These are phyloP conservation scores for Phytophthora capsici DNA, from an alignment of 352 stramenopile genomes.

Conservation along the genomic window DNA sequence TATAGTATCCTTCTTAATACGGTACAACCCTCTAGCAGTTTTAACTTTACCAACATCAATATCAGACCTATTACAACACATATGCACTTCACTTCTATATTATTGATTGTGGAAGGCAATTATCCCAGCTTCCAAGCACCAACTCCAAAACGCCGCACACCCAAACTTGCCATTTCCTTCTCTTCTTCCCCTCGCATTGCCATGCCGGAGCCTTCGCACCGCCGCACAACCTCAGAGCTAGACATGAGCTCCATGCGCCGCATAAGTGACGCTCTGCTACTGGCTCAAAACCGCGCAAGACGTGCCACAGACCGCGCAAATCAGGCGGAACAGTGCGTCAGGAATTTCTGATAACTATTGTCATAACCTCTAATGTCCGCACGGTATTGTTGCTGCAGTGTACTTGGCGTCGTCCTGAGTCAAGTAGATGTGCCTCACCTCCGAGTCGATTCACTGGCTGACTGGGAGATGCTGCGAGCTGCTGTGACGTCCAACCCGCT, in stretches of 20 bases:
- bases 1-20: neutral
- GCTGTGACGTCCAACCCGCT: slow-evolving; percentile 23
- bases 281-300: slow-evolving; percentile 74
- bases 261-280: slow-evolving; percentile 71
- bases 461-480: slow-evolving; percentile 35
- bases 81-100: neutral
- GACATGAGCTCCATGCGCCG: slow-evolving; percentile 67
- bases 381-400: slow-evolving; percentile 22
- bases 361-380: slow-evolving; percentile 9
- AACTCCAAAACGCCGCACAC: slow-evolving; percentile 25
- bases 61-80: neutral
- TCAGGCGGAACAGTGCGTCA: slow-evolving; percentile 65
- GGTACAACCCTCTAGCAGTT: neutral
- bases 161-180: slow-evolving; percentile 9
- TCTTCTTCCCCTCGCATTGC: neutral
- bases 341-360: slow-evolving; percentile 10
- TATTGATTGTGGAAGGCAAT: neutral
- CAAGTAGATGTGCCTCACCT: slow-evolving; percentile 35
- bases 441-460: slow-evolving; percentile 30
- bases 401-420: slow-evolving; percentile 34
- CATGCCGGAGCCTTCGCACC: slow-evolving; percentile 34
- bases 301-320: slow-evolving; percentile 65
- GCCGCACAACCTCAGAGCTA: slow-evolving; percentile 52
- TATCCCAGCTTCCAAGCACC: slow-evolving; percentile 2
- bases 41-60: neutral